These are phyloP conservation scores for Phyllosticta citribraziliensis DNA, from an alignment of 2,329 filamentous ascomycete genomes.

Conservation along the genomic window DNA sequence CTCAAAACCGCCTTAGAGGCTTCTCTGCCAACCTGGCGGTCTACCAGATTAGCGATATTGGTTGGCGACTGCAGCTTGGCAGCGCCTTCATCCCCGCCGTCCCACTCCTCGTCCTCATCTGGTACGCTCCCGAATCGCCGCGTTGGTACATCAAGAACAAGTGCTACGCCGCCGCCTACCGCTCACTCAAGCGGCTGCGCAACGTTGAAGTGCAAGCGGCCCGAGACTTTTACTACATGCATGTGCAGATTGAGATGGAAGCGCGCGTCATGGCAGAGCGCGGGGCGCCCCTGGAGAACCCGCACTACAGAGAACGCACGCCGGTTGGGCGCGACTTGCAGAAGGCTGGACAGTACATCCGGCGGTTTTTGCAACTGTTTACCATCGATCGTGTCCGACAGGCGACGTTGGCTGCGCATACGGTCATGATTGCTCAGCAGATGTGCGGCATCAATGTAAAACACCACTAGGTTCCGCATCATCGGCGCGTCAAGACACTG, in stretches of 20 bases:
- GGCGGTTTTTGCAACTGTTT: constrained; percentile 13
- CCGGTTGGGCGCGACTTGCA: constrained; percentile 1
- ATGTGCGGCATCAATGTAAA: constrained; percentile 22
- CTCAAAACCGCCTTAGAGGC: constrained; percentile 11
- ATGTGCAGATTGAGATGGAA: constrained; percentile 22
- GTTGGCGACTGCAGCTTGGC: constrained; percentile 20
- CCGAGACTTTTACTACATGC: constrained; percentile 43
- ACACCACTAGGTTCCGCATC: constrained; percentile 18
- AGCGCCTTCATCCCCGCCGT: constrained; percentile 19
- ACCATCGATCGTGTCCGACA: constrained; percentile 19
- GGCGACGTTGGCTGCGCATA: constrained; percentile 17
- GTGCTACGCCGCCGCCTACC: constrained; percentile 15
- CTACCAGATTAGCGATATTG: constrained; percentile 17
- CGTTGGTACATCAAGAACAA: constrained; percentile 19
- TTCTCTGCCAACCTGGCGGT: constrained; percentile 17
- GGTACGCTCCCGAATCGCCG: constrained; percentile 18
- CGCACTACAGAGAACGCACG: background rate
- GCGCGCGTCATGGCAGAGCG: constrained; percentile 20
- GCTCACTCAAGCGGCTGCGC: constrained; percentile 43
- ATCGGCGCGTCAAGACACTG: constrained; percentile 13
- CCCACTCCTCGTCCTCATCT: constrained; percentile 18
- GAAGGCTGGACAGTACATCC: constrained; percentile 2
- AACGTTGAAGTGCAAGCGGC: constrained; percentile 42
- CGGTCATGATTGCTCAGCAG: constrained; percentile 25
- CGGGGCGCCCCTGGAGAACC: background rate